These are phyloP conservation scores for Quercus aquifolioides DNA, from an alignment of 306 rosid species.

Conservation along the genomic window DNA sequence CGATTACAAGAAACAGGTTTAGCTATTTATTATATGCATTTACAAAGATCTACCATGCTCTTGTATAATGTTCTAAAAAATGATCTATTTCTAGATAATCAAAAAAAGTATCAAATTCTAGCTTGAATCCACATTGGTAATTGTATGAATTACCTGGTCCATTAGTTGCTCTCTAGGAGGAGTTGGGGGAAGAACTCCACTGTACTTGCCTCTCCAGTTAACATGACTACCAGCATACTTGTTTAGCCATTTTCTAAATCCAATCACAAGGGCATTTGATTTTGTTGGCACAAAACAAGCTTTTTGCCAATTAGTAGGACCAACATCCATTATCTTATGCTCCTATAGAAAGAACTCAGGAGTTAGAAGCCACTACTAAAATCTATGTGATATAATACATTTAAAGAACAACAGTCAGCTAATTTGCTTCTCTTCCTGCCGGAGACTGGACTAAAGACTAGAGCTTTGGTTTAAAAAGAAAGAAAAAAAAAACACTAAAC, in stretches of 20 bases:
- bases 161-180: constrained; percentile 81
- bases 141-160: constrained; percentile 62
- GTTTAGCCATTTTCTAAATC: constrained; percentile 81
- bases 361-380: background rate
- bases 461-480: background rate
- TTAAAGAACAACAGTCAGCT: background rate
- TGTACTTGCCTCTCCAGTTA: constrained; percentile 80
- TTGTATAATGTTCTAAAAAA: background rate
- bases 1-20: background rate
- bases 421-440: background rate
- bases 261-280: constrained; percentile 77
- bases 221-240: constrained; percentile 75
- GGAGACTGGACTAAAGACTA: background rate
- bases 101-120: background rate
- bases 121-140: constrained; percentile 3
- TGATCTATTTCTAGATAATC: background rate
- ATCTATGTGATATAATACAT: background rate
- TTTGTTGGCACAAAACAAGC: constrained; percentile 89
- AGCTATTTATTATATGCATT: background rate
- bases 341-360: constrained; percentile 45
- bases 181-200: constrained; percentile 65
- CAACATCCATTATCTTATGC: constrained; percentile 55
- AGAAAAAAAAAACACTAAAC: background rate
- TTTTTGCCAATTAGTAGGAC: constrained; percentile 66
- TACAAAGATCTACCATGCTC: background rate